Conservation (phyloP, 2,329 filamentous ascomycete genomes). For the Rhynchosporium secalis region DNA sequence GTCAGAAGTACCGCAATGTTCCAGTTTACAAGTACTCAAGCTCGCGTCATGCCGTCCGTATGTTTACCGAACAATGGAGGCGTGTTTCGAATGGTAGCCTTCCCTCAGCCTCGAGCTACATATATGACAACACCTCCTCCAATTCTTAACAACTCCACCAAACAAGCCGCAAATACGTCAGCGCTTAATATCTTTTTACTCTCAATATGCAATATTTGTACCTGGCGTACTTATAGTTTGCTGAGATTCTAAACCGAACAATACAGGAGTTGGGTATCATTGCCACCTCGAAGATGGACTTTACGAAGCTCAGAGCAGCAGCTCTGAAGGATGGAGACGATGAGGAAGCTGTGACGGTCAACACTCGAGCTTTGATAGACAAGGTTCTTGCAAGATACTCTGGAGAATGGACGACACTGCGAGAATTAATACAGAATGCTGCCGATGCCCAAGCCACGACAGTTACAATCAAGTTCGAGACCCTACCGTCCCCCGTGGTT, state of each 20-base stretch:
- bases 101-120: conserved; percentile 12
- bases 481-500: conserved; percentile 75
- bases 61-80: background rate
- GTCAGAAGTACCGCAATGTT: background rate
- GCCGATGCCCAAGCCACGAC: conserved; percentile 90
- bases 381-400: conserved; percentile 96
- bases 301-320: conserved; percentile 76
- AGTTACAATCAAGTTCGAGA: conserved; percentile 91
- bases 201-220: conserved; percentile 3
- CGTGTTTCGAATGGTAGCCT: conserved; percentile 21
- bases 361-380: conserved; percentile 94
- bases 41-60: background rate
- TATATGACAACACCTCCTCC: conserved; percentile 5
- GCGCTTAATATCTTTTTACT: background rate
- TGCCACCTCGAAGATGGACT: conserved; percentile 56
- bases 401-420: conserved; percentile 86
- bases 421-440: conserved; percentile 98
- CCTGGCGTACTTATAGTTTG: background rate
- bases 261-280: background rate
- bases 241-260: background rate
- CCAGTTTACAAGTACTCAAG: background rate
- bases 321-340: conserved; percentile 84
- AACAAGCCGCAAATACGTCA: background rate
- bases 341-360: conserved; percentile 96
- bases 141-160: conserved; percentile 1